Evolutionary conservation across 495 filamentous ascomycete species (phyloP), one percentile per base, ranked within the genome.

Genomic region (Patellaria atrata): DNA sequence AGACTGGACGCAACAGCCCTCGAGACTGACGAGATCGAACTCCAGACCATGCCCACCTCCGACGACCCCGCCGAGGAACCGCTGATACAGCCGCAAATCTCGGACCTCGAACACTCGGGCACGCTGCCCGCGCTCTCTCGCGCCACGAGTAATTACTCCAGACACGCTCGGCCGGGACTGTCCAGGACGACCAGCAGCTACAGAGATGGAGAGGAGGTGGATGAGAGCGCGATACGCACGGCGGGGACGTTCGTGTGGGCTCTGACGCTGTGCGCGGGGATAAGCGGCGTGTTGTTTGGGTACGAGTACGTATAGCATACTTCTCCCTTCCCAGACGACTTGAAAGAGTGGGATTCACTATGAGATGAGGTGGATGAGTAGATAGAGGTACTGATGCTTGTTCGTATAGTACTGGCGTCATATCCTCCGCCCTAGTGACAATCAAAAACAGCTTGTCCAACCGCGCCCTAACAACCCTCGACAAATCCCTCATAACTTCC

Each of bases 201-300:
- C 18, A 18, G 25, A 6, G 27, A 30, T n/a, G 35, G 37, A 28
- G 30, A 24, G 5, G 35, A 35, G 2, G 38, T 31, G 9, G 37
- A 48, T 27, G 44, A 48, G 35, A 42, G 30, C 19, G 20, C 4
- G 4, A n/a, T 45, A 13, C 27, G 25, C 4, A 19, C 35, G 18
- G 49, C 49, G 9, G 42, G 43, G 1, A 20, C 25, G 10, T 73
- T 72, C 31, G 63, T 91, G 37, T 89, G 81, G 78, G 55, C 72
- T 2, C 60, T 93, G 10, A 84, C 85, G 2, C 61, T 84, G 32
- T 74, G 77, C 15, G 83, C 85, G 6, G 82, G 81, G 3, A 79
- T 94, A 20, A 82, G 77, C 40, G 85, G 85, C 4, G 63, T 94
- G 10, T 55, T 94, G 1, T 94, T 94, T 58, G 85, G 85, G 40